A percentile compares a stretch with the other conserved stretches of the same genome.
Evolutionary conservation across 805 yeast genomes (phyloP).

Genomic region (Hanseniaspora occidentalis): DNA sequence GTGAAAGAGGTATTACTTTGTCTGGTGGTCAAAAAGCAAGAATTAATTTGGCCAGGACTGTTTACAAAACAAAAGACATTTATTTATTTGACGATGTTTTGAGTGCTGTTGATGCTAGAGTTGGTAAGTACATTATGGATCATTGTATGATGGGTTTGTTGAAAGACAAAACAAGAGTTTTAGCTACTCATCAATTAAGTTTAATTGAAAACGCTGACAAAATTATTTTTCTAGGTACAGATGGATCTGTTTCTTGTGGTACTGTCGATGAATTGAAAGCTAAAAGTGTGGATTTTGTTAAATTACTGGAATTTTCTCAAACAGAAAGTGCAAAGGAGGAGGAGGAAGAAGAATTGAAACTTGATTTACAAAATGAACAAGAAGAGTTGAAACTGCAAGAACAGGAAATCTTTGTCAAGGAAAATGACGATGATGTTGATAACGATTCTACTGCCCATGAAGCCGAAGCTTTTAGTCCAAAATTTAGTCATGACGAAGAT

Average conservation of each 20-base stretch:
- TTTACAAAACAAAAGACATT: conserved; percentile 51
- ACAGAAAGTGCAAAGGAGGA: conserved; percentile 16
- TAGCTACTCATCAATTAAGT: conserved; percentile 70
- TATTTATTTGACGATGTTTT: conserved; percentile 58
- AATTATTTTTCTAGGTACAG: conserved; percentile 48
- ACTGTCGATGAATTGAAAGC: conserved; percentile 35
- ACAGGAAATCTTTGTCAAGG: conserved; percentile 11
- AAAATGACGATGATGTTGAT: not conserved
- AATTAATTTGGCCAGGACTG: conserved; percentile 57
- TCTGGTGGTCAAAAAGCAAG: conserved; percentile 78
- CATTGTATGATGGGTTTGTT: conserved; percentile 44
- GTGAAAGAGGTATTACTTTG: conserved; percentile 64
- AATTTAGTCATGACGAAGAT: conserved; percentile 9
- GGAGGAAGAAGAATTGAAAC: conserved; percentile 19
- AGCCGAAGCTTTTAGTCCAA: conserved; percentile 7
- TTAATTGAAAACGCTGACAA: conserved; percentile 51
- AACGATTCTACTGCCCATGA: conserved; percentile 2
- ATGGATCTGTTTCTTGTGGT: conserved; percentile 48
- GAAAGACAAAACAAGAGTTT: conserved; percentile 42
- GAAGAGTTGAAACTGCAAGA: conserved; percentile 12
- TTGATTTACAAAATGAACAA: conserved; percentile 15
- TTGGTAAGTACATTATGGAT: conserved; percentile 56
- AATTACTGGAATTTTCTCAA: conserved; percentile 34
- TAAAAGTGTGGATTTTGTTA: conserved; percentile 31
- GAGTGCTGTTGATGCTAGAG: conserved; percentile 70